Evolutionary conservation across 441 rosid genomes (phyloP).

Genomic region (Euphorbia celastroides): DNA sequence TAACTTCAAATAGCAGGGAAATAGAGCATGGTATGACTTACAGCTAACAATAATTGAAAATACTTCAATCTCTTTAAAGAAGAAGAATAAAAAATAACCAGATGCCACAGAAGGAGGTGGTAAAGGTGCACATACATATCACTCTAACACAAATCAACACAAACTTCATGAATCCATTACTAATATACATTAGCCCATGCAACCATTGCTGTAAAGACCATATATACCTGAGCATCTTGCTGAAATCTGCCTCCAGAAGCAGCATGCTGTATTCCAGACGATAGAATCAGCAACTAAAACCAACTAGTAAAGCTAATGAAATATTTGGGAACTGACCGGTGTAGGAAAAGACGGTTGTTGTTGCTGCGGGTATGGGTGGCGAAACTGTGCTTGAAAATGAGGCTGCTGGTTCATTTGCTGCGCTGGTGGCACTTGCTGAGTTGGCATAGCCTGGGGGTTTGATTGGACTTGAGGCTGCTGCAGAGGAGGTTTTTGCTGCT

Average conservation of each 20-base stretch:
- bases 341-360: conserved; percentile 47
- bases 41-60: no score
- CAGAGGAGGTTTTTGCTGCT: conserved; percentile 44
- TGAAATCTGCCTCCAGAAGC: conserved; percentile 43
- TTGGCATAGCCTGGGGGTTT: conserved; percentile 39
- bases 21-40: neutral
- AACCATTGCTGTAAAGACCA: neutral
- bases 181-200: neutral
- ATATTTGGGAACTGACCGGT: conserved; percentile 35
- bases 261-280: conserved; percentile 43
- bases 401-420: conserved; percentile 52
- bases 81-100: no score
- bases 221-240: conserved; percentile 49
- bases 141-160: neutral
- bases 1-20: neutral
- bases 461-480: conserved; percentile 55
- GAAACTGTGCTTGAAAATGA: conserved; percentile 53
- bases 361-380: conserved; percentile 49
- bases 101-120: neutral
- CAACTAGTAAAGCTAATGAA: conserved; percentile 1
- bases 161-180: neutral
- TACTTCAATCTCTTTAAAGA: no score
- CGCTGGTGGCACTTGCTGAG: conserved; percentile 54
- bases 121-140: neutral
- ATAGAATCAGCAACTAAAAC: conserved; percentile 28